These are phyloP conservation scores for Kalmanozyma brasiliensis DNA, from an alignment of 1,284 basidiomycete species.

Conservation along the genomic window DNA sequence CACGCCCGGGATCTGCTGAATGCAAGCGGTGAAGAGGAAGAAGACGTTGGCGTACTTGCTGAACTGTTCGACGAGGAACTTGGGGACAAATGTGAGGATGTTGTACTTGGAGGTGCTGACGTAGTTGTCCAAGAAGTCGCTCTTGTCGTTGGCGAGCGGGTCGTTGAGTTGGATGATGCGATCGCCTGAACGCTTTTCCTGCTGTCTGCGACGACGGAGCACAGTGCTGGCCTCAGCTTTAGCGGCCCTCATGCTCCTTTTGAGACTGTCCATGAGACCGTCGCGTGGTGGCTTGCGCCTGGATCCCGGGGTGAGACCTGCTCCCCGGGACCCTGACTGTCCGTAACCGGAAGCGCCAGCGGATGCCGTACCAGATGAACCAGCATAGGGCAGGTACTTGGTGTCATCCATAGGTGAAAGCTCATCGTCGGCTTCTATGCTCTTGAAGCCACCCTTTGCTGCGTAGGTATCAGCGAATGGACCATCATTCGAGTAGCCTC, in stretches of 20 bases:
- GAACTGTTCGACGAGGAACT: conserved; percentile 93
- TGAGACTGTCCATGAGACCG: conserved; percentile 47
- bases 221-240: conserved; percentile 51
- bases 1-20: conserved; percentile 97
- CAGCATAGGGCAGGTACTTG: conserved; percentile 23
- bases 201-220: conserved; percentile 42
- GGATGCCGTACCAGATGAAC: background rate
- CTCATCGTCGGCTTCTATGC: conserved; percentile 66
- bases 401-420: conserved; percentile 33
- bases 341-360: conserved; percentile 8
- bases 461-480: conserved; percentile 60
- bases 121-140: conserved; percentile 74
- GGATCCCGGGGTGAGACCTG: conserved; percentile 28
- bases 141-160: conserved; percentile 57
- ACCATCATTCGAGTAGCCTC: conserved; percentile 29
- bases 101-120: conserved; percentile 98
- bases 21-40: conserved; percentile 97
- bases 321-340: conserved; percentile 9
- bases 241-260: conserved; percentile 44
- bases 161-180: conserved; percentile 64
- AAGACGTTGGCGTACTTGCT: conserved; percentile 98
- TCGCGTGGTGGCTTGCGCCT: conserved; percentile 46
- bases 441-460: conserved; percentile 53
- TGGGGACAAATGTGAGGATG: conserved; percentile 85
- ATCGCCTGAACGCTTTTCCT: conserved; percentile 48